Conservation (phyloP, 2,329 filamentous ascomycete species). For the Tympanopsis confertula region DNA sequence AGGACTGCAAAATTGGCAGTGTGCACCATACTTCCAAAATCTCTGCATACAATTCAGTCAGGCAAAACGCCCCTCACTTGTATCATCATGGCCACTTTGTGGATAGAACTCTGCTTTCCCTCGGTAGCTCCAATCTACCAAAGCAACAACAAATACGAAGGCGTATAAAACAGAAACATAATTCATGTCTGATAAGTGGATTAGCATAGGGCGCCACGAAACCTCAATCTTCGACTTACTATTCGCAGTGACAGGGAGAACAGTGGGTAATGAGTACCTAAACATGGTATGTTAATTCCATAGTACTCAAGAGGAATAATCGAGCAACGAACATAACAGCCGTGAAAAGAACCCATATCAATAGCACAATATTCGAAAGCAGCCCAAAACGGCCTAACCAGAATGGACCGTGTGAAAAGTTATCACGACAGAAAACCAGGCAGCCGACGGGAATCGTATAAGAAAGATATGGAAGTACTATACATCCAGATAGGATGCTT, state of each 20-base stretch:
- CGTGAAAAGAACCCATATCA: constrained; percentile 34
- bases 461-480: constrained; percentile 31
- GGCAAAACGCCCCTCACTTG: no score
- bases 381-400: constrained; percentile 30
- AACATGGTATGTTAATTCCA: constrained; percentile 14
- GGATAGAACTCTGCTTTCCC: no score
- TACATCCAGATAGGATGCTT: constrained; percentile 30
- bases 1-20: no score
- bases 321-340: constrained; percentile 33
- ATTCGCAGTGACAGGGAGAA: not conserved
- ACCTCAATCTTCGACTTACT: not conserved
- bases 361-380: constrained; percentile 26
- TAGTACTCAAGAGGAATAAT: constrained; percentile 18
- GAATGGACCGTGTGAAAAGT: constrained; percentile 31
- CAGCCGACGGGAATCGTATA: constrained; percentile 32
- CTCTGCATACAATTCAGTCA: no score
- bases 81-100: no score
- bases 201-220: not conserved
- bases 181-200: constrained; percentile 25
- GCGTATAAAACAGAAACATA: constrained; percentile 24
- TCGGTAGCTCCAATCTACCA: constrained; percentile 19
- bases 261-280: not conserved
- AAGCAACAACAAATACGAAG: constrained; percentile 18
- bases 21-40: no score
- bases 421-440: constrained; percentile 27